Evolutionary conservation across 2,329 filamentous ascomycete genomes (phyloP), one percentile per base, ranked within the genome.

Genomic region (Arthrobotrys sinensis): DNA sequence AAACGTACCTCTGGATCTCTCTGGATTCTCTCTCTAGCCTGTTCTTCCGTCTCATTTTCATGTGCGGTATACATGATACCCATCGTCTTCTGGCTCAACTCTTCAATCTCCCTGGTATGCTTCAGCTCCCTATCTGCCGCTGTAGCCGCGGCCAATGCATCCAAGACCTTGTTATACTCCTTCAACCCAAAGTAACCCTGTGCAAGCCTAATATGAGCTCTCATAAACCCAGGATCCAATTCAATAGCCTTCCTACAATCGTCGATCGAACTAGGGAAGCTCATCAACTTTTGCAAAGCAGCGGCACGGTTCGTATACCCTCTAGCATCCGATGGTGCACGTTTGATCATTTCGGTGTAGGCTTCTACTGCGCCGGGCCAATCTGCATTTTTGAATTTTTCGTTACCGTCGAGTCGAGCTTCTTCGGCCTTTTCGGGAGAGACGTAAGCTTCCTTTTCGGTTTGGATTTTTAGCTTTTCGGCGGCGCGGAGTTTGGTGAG

Each of bases 251-350:
- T 87, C 85, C 97, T 91, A 85, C 96, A 98, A 86, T 99, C 96
- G 60, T 94, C 90, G 45, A 99, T 90, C 0, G 96, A 96, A 81
- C 91, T 93, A 5, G 96, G 96, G 88, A 99, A 97, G 81, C 94
- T 93, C 82, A 99, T 92, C 50, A 99, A 89, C 88, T 99, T 99
- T 86, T 97, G 92, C 83, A 98, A 93, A 53, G 96, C 96, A 3
- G 96, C 96, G 5, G 96, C 96, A 82, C 96, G 94, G 89, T 99
- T 99, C 84, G 93, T 96, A 88, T 96, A 99, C 50, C 96, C 95
- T 82, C 96, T 91, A 46, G 96, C 91, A 83, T 99, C 96, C 0
- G 96, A 89, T 4, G 96, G 96, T 0, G 93, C 92, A 75, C 96
- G 94, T 89, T 97, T 97, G 85, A 92, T 92, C 94, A 98, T 97